Evolutionary conservation across 352 stramenopile genomes (phyloP).

Genomic region (Hyaloperonospora arabidopsidis): DNA sequence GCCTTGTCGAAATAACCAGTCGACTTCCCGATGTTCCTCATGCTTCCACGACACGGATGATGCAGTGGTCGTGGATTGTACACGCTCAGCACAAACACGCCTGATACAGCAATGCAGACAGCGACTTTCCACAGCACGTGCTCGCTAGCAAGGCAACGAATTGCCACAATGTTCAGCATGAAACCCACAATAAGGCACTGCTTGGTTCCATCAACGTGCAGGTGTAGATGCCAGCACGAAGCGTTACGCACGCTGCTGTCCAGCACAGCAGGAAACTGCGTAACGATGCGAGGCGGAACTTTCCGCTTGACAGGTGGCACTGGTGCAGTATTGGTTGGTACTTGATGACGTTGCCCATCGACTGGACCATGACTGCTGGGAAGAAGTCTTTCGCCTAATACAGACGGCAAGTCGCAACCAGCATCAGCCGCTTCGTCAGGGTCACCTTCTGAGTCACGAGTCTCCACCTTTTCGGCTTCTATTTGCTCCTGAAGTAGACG

Average conservation of each 20-base stretch:
- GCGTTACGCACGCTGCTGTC: slow-evolving; percentile 15
- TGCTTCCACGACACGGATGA: slow-evolving; percentile 11
- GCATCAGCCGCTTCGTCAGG: slow-evolving; percentile 8
- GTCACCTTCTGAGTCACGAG: slow-evolving; percentile 9
- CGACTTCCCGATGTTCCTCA: slow-evolving; percentile 6
- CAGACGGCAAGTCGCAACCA: slow-evolving; percentile 4
- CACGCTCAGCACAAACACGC: slow-evolving; percentile 40
- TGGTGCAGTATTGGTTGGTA: neutral
- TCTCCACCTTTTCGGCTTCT: slow-evolving; percentile 20
- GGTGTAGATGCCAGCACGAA: slow-evolving; percentile 45
- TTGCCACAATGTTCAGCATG: slow-evolving; percentile 66
- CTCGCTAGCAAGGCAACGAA: slow-evolving; percentile 57
- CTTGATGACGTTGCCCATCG: neutral
- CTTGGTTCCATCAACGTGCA: slow-evolving; percentile 56
- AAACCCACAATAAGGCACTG: slow-evolving; percentile 70
- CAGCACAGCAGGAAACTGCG: slow-evolving; percentile 21
- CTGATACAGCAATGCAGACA: slow-evolving; percentile 45
- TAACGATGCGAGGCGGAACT: slow-evolving; percentile 33
- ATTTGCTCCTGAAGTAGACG: slow-evolving; percentile 50
- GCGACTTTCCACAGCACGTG: slow-evolving; percentile 58
- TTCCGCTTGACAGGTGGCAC: slow-evolving; percentile 15
- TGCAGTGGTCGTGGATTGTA: slow-evolving; percentile 35
- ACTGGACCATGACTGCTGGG: neutral
- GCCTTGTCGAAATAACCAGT: slow-evolving; percentile 13
- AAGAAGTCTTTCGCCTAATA: slow-evolving; percentile 7